A percentile compares a stretch with the other conserved stretches of the same genome.
These are phyloP conservation scores for Leptodontidium sp. DNA, from an alignment of 2,329 filamentous ascomycete species.

Conservation along the genomic window DNA sequence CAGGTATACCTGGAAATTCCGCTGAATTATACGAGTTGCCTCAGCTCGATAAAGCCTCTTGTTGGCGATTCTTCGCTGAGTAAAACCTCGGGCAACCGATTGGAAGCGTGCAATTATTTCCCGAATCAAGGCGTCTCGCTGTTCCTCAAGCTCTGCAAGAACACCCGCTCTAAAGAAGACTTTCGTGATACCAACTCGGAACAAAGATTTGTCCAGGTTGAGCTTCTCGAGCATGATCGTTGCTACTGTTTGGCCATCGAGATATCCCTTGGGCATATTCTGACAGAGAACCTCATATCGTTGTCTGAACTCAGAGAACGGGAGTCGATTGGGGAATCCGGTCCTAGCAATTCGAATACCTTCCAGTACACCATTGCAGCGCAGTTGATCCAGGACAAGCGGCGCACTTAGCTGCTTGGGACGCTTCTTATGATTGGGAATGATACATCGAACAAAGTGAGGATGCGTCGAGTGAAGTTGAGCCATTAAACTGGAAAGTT, in stretches of 20 bases:
- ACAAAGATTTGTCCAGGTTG: conserved; percentile 83
- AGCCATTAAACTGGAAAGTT: conserved; percentile 93
- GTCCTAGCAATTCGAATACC: conserved; percentile 97
- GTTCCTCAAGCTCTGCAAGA: conserved; percentile 94
- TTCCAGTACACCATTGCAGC: conserved; percentile 99
- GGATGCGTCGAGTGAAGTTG: conserved; percentile 96
- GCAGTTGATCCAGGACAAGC: conserved; percentile 95
- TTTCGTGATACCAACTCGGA: conserved; percentile 93
- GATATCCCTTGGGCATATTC: conserved; percentile 86
- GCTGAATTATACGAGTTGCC: conserved; percentile 92
- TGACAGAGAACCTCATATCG: conserved; percentile 94
- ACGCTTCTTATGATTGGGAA: conserved; percentile 97
- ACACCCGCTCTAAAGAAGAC: conserved; percentile 98
- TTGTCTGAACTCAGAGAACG: conserved; percentile 93
- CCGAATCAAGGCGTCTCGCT: conserved; percentile 89
- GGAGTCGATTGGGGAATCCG: conserved; percentile 91
- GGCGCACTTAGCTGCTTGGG: conserved; percentile 92
- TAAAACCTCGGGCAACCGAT: conserved; percentile 88
- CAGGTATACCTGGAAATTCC: conserved; percentile 91
- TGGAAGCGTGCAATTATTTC: conserved; percentile 96
- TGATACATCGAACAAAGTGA: conserved; percentile 96
- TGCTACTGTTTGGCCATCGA: conserved; percentile 88
- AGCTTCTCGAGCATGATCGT: conserved; percentile 90
- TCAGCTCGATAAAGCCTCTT: conserved; percentile 95
- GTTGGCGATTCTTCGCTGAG: conserved; percentile 85